phyloP scores from a whole-genome alignment of 148 eudicot genomes.

The Fagopyrum homotropicum region DNA sequence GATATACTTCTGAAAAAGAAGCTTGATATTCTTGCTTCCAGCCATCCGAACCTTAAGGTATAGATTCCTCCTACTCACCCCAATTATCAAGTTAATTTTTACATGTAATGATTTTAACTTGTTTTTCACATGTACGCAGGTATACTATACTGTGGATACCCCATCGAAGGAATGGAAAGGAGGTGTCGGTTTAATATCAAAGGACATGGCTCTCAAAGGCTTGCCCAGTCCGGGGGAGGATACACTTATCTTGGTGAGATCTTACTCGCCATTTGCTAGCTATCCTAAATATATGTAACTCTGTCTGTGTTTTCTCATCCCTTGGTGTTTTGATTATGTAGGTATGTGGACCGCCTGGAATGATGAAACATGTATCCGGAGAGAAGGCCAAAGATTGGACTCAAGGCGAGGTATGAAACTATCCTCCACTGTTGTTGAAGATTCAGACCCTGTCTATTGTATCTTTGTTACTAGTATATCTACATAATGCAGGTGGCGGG shows the following conservation, averaged over 20 bases:
- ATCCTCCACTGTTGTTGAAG: neutral
- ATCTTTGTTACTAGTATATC: neutral
- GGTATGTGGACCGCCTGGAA: constrained; percentile 94
- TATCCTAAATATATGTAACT: neutral
- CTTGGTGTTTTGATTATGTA: constrained; percentile 9
- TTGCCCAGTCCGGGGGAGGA: constrained; percentile 84
- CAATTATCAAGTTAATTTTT: neutral
- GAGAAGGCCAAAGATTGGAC: constrained; percentile 58
- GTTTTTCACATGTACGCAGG: constrained; percentile 26
- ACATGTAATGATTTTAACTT: neutral
- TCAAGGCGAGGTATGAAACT: constrained; percentile 68
- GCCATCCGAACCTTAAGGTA: constrained; percentile 95
- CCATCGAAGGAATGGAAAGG: constrained; percentile 85
- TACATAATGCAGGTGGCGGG: constrained; percentile 48
- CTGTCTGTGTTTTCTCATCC: neutral
- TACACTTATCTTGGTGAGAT: constrained; percentile 71
- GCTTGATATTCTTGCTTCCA: constrained; percentile 71
- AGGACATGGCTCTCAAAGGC: constrained; percentile 87
- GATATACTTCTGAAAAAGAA: constrained; percentile 92
- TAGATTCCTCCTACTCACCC: neutral
- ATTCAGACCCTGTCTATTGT: neutral
- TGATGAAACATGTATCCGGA: constrained; percentile 81
- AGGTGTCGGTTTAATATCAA: constrained; percentile 77
- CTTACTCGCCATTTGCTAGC: neutral
- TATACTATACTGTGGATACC: constrained; percentile 87